Percentiles rank a stretch among this genome's conserved stretches.
phyloP scores from a whole-genome alignment of 805 yeast species.

The Hanseniaspora jakobsenii region DNA sequence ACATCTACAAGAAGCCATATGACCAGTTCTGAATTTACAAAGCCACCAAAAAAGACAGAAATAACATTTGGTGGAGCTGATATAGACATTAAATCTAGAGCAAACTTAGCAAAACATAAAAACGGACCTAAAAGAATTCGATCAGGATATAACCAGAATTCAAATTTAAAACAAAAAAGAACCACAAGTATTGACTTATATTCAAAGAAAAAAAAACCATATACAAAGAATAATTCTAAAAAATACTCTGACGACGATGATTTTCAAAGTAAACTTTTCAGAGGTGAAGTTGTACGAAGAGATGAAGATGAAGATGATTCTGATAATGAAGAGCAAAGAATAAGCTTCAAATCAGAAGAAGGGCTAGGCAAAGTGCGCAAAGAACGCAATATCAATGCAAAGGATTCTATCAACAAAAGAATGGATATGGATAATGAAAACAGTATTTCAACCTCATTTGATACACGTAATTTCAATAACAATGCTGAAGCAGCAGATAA shows the following conservation, averaged over 20 bases:
- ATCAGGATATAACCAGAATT: slow-evolving; percentile 1
- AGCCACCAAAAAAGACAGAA: slow-evolving; percentile 13
- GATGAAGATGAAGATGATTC: slow-evolving; percentile 22
- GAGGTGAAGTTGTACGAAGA: slow-evolving; percentile 28
- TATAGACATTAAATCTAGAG: slow-evolving; percentile 5
- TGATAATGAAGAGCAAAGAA: not conserved
- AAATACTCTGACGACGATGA: slow-evolving; percentile 16
- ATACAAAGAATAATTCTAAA: not conserved
- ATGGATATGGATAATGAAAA: no score
- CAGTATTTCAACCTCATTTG: no score
- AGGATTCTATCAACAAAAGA: no score
- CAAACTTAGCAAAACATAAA: not conserved
- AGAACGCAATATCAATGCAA: no score
- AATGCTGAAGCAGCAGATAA: not conserved
- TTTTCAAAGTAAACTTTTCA: slow-evolving; percentile 28
- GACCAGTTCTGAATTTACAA: slow-evolving; percentile 10
- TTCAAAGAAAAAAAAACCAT: not conserved
- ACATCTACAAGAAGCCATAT: not conserved
- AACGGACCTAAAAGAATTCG: not conserved
- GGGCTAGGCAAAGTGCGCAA: no score
- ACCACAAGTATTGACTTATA: not conserved
- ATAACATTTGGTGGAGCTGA: slow-evolving; percentile 14
- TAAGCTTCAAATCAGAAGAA: no score
- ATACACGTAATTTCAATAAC: no score
- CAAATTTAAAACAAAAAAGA: slow-evolving; percentile 18